Evolutionary conservation across 1,139 yeast genomes (phyloP).

Genomic region (Zygosaccharomyces sapae): DNA sequence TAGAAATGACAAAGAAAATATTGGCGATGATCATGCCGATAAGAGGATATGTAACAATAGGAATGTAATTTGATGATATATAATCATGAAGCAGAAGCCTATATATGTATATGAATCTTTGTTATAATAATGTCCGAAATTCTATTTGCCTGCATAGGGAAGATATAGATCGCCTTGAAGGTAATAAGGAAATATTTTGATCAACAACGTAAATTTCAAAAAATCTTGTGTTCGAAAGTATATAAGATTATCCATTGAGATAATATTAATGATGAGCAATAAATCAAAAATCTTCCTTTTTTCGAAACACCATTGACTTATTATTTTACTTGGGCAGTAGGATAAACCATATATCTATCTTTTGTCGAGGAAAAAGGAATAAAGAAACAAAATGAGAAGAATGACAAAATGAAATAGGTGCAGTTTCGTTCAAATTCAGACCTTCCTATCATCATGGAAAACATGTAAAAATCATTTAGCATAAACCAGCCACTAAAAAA

Average conservation of each 20-base stretch:
- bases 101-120: not conserved
- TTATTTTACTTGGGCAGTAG: not conserved
- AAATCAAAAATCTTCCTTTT: not conserved
- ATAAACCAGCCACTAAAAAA: no score
- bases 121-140: not conserved
- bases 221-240: not conserved
- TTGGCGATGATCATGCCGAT: not conserved
- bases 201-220: not conserved
- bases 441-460: not conserved
- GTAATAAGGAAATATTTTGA: not conserved
- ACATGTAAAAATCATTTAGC: no score
- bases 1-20: slow-evolving; percentile 3
- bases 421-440: not conserved
- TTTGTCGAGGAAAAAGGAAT: not conserved
- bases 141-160: not conserved
- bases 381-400: not conserved
- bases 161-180: not conserved
- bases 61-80: not conserved
- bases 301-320: not conserved
- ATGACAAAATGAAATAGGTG: not conserved
- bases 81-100: not conserved
- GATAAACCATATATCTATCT: not conserved
- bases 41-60: slow-evolving; percentile 1
- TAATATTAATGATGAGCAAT: not conserved
- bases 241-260: not conserved